Base-by-base conservation (phyloP, 2,329 filamentous ascomycete species). In the Fusarium stilboides region DNA sequence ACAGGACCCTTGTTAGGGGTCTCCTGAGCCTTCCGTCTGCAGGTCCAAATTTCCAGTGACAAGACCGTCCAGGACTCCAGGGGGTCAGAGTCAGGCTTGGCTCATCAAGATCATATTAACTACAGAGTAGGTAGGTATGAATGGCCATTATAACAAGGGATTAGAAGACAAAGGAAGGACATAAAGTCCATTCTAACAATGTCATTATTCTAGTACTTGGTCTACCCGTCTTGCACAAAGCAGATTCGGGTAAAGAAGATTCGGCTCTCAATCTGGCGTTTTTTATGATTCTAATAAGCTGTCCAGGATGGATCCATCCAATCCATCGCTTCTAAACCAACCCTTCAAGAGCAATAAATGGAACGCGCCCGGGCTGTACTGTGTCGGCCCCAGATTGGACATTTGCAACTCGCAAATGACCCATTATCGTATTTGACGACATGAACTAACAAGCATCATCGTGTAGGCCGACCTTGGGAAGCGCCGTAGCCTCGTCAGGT, bases 1-100 rank as follows among this genome's bases (percentile, higher is more conserved):
- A 63, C 36, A 59, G 44, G 49, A 75, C 68, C 73, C 73, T 70
- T 61, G 71, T 59, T 60, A 75, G 72, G 72, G 72, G 72, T 61
- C 68, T 63, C 39, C 56, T 61, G 49, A 47, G 52, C 45, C 65
- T 56, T 65, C 72, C 69, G 60, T 70, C 70, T 69, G 73, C 71
- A 70, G 64, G 59, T 75, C 68, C 73, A 75, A 75, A 75, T 75
- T 75, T 75, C 73, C 68, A 74, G 51, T 47, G 58, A 66, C 62
- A 49, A 67, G 68, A 65, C 62, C 43, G 22, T 33, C 44, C 31
- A 43, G 43, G 60, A 37, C 19, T 33, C 44, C 31, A 43, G 43
- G 60, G 44, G 46, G 17, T 63, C 43, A 28, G 31, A 17, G 39
- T 20, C 36, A 63, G 39, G 37, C 20, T 15, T n/a, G 36, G 24